These are phyloP conservation scores for Agaricus sinodeliciosus DNA, from an alignment of 768 basidiomycete genomes.

Conservation along the genomic window DNA sequence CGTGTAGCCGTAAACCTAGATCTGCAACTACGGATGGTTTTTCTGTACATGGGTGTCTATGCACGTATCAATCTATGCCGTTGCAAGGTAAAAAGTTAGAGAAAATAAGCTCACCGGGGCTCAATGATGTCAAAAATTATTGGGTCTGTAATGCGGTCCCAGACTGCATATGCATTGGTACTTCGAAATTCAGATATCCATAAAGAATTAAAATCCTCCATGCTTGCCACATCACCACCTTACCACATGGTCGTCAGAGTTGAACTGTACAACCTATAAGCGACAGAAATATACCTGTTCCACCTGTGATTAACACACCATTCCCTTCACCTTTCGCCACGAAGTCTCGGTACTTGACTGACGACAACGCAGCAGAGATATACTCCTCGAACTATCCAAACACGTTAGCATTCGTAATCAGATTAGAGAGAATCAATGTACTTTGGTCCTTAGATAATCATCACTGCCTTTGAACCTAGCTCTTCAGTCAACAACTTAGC, in stretches of 20 bases:
- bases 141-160: constrained; percentile 89
- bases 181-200: constrained; percentile 88
- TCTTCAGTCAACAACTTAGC: not conserved
- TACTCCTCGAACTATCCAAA: constrained; percentile 82
- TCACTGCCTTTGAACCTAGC: constrained; percentile 92
- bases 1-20: constrained; percentile 84
- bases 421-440: constrained; percentile 18
- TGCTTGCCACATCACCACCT: constrained; percentile 51
- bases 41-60: constrained; percentile 89
- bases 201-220: constrained; percentile 77
- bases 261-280: not conserved
- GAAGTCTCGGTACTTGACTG: constrained; percentile 89
- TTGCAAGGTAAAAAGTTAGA: not conserved
- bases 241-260: not conserved
- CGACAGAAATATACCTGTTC: constrained; percentile 33
- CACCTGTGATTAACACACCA: constrained; percentile 65
- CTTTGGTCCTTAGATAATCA: constrained; percentile 88
- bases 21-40: constrained; percentile 87
- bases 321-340: constrained; percentile 56
- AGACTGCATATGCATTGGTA: constrained; percentile 84
- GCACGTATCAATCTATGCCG: not conserved
- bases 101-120: constrained; percentile 51
- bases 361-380: constrained; percentile 78
- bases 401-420: not conserved
- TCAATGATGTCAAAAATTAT: constrained; percentile 94